These are phyloP conservation scores for Starmerella floricola DNA, from an alignment of 805 yeast genomes.

Conservation along the genomic window DNA sequence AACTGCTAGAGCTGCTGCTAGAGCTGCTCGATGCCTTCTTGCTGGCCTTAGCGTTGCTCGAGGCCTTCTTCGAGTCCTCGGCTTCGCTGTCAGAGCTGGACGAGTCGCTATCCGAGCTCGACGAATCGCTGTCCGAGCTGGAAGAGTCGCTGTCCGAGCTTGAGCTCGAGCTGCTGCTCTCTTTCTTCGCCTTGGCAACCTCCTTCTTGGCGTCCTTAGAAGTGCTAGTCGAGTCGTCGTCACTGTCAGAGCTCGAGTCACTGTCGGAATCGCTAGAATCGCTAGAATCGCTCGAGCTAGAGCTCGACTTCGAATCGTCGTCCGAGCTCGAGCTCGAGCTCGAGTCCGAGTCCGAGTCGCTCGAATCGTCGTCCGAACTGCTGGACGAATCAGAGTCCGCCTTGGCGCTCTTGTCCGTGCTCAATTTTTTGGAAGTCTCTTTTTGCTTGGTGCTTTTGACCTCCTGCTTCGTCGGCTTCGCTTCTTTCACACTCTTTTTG, in stretches of 20 bases:
- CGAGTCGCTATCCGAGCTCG: conserved; percentile 27
- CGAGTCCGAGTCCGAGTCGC: conserved; percentile 26
- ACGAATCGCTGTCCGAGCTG: conserved; percentile 13
- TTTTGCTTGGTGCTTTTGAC: conserved; percentile 3
- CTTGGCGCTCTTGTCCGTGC: conserved; percentile 18
- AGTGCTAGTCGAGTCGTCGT: conserved; percentile 17
- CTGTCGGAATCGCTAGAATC: conserved; percentile 25
- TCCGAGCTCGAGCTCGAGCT: conserved; percentile 22
- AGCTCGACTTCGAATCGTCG: conserved; percentile 20
- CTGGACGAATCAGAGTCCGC: conserved; percentile 26
- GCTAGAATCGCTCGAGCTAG: conserved; percentile 3
- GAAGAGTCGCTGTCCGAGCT: conserved; percentile 19
- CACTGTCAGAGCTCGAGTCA: conserved; percentile 25
- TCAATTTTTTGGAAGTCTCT: conserved; percentile 9
- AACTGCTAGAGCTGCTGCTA: conserved; percentile 12
- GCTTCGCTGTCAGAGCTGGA: conserved; percentile 21
- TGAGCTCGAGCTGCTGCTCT: background rate
- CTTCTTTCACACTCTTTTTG: conserved; percentile 12
- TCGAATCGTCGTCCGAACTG: conserved; percentile 27
- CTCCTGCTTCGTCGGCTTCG: conserved; percentile 12
- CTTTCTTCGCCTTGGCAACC: background rate
- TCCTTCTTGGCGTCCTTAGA: conserved; percentile 1
- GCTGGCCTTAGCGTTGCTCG: too few species aligned
- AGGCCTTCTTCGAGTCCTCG: too few species aligned
- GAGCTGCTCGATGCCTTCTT: background rate